phyloP scores from a whole-genome alignment of 1,139 yeast genomes.

The Arxiozyma slooffiae region DNA sequence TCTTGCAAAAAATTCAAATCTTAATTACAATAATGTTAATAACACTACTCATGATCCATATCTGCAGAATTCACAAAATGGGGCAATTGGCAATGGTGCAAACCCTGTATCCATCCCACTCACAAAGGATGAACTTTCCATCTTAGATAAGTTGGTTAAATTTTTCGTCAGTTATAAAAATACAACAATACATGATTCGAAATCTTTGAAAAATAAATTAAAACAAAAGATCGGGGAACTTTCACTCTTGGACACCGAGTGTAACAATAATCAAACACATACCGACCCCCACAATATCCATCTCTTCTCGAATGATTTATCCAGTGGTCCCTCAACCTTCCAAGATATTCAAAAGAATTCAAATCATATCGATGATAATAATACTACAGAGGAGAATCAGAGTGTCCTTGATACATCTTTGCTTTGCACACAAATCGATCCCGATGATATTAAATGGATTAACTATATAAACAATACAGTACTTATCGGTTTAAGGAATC shows the following conservation, averaged over 20 bases:
- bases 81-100: background rate
- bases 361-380: no score
- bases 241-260: background rate
- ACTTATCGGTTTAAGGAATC: background rate
- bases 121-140: slow-evolving; percentile 1
- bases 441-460: background rate
- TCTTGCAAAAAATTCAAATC: background rate
- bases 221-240: no score
- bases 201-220: no score
- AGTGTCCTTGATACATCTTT: background rate
- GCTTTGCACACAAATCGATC: background rate
- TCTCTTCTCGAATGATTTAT: background rate
- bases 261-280: background rate
- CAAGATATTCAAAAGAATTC: background rate
- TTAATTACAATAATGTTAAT: background rate
- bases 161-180: background rate
- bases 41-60: no score
- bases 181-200: background rate
- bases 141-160: slow-evolving; percentile 3
- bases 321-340: background rate
- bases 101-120: background rate
- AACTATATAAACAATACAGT: background rate
- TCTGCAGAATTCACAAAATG: no score
- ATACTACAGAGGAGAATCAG: background rate
- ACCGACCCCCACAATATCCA: background rate